A percentile compares a stretch with the other conserved stretches of the same genome.
phyloP scores from a whole-genome alignment of 2,329 filamentous ascomycete species.

The Macrophomina phaseolina region DNA sequence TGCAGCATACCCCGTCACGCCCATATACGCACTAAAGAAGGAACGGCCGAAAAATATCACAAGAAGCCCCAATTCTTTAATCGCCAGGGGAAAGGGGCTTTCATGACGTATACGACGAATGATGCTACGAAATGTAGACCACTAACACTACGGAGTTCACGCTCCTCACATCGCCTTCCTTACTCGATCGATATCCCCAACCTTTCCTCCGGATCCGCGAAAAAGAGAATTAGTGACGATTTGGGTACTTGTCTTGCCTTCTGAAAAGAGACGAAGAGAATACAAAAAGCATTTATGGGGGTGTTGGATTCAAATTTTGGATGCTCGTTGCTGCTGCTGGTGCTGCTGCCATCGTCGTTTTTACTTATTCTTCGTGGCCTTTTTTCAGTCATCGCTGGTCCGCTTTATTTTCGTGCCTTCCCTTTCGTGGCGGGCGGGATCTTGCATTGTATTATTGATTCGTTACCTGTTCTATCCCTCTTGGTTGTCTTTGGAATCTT shows the following conservation, averaged over 20 bases:
- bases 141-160: slow-evolving; percentile 28
- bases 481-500: slow-evolving; percentile 13
- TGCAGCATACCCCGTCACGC: slow-evolving; percentile 27
- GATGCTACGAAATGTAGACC: slow-evolving; percentile 34
- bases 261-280: slow-evolving; percentile 27
- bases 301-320: slow-evolving; percentile 24
- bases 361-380: background rate
- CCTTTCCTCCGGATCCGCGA: slow-evolving; percentile 25
- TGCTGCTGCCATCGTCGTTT: slow-evolving; percentile 19
- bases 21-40: slow-evolving; percentile 26
- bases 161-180: slow-evolving; percentile 27
- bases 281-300: slow-evolving; percentile 28
- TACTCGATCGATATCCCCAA: slow-evolving; percentile 27
- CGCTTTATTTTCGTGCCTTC: slow-evolving; percentile 11
- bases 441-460: slow-evolving; percentile 28
- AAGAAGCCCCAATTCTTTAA: slow-evolving; percentile 28
- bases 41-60: slow-evolving; percentile 26
- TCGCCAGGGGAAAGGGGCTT: slow-evolving; percentile 26
- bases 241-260: slow-evolving; percentile 27
- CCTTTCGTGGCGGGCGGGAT: slow-evolving; percentile 25
- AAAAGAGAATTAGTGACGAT: slow-evolving; percentile 27
- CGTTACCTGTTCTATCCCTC: slow-evolving; percentile 8
- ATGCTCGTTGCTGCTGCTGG: slow-evolving; percentile 26
- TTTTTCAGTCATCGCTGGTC: slow-evolving; percentile 22
- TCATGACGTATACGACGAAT: slow-evolving; percentile 37